Conservation (phyloP, 345 rosid species). For the Adansonia digitata region DNA sequence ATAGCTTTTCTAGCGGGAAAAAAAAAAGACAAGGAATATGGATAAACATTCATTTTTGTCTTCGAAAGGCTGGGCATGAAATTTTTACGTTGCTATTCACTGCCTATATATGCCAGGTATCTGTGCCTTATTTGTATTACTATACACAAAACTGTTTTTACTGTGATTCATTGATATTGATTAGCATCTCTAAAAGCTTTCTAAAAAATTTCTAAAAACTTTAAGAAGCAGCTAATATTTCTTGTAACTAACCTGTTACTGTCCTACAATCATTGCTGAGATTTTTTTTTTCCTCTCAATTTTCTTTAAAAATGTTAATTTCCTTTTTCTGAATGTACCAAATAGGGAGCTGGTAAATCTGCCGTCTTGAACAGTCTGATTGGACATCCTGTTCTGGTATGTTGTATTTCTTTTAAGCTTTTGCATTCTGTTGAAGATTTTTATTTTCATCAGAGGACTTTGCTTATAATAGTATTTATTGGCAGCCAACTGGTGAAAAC, state of each 20-base stretch:
- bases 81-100: not conserved
- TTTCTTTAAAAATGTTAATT: not conserved
- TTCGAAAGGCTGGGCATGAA: not conserved
- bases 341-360: slow-evolving; percentile 98
- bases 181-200: not conserved
- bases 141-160: not conserved
- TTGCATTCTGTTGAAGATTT: slow-evolving; percentile 8
- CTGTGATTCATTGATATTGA: not conserved
- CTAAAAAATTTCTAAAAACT: not conserved
- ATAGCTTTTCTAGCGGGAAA: not conserved
- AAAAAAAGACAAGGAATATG: not conserved
- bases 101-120: not conserved
- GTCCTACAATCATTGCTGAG: not conserved
- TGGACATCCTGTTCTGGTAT: slow-evolving; percentile 95
- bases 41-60: not conserved
- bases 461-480: slow-evolving; percentile 14
- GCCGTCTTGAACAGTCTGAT: slow-evolving; percentile 86
- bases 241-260: not conserved
- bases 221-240: not conserved
- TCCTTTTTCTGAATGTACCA: slow-evolving; percentile 9
- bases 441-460: slow-evolving; percentile 6
- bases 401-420: slow-evolving; percentile 21
- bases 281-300: not conserved
- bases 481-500: slow-evolving; percentile 98
- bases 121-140: not conserved